Evolutionary conservation across 2,329 filamentous ascomycete species (phyloP).

Genomic region (Colletotrichum spaethianum): DNA sequence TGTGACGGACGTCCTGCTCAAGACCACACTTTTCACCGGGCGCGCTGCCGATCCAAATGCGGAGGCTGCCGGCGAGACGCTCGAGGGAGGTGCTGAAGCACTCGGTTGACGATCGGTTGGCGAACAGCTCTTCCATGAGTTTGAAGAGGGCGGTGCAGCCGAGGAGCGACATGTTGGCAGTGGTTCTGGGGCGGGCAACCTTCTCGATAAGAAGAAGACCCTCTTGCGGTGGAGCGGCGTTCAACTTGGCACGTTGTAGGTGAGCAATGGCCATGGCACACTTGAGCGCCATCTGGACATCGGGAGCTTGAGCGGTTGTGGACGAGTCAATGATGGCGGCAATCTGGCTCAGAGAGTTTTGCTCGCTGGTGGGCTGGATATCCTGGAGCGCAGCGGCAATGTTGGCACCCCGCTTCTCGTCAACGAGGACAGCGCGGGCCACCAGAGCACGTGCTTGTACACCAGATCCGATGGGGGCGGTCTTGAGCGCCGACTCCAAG

Average conservation of each 20-base stretch:
- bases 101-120: constrained; percentile 62
- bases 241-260: constrained; percentile 60
- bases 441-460: constrained; percentile 74
- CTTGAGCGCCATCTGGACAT: constrained; percentile 70
- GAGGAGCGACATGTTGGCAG: constrained; percentile 66
- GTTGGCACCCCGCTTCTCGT: constrained; percentile 67
- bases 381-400: constrained; percentile 71
- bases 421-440: constrained; percentile 69
- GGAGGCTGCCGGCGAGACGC: constrained; percentile 68
- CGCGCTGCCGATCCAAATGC: constrained; percentile 72
- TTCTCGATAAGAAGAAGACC: constrained; percentile 64
- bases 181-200: constrained; percentile 60
- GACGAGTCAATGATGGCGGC: constrained; percentile 63
- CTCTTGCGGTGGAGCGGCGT: constrained; percentile 56
- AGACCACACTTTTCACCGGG: constrained; percentile 67
- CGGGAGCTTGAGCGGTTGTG: constrained; percentile 60
- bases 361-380: constrained; percentile 59
- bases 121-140: constrained; percentile 68
- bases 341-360: constrained; percentile 50
- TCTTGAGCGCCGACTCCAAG: constrained; percentile 78
- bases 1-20: constrained; percentile 64
- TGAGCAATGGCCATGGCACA: constrained; percentile 75
- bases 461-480: constrained; percentile 84
- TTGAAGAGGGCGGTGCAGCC: constrained; percentile 72
- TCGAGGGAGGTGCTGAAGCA: constrained; percentile 66